Percentiles rank a stretch among this genome's conserved stretches.
Conservation (phyloP, 352 stramenopile species). For the Elongisporangium prolatum region DNA sequence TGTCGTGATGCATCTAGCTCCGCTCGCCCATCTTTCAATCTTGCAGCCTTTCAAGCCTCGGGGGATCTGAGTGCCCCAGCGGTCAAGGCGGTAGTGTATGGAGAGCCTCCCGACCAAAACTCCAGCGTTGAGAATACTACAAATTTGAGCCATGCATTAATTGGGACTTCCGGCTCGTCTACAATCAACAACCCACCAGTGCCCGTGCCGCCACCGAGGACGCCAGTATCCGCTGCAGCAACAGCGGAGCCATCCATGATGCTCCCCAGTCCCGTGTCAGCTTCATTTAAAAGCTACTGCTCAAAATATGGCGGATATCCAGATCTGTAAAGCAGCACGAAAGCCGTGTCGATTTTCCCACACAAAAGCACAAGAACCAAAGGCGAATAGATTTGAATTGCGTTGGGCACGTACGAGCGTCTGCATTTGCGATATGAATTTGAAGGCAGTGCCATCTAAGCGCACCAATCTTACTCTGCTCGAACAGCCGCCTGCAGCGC, state of each 20-base stretch:
- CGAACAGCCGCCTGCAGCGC: constrained; percentile 20
- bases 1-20: constrained; percentile 12
- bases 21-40: constrained; percentile 39
- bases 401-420: neutral
- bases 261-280: constrained; percentile 20
- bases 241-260: constrained; percentile 9
- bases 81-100: neutral
- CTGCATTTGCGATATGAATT: neutral
- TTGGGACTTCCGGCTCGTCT: neutral
- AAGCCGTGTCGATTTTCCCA: constrained; percentile 8
- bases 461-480: constrained; percentile 13
- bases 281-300: constrained; percentile 76
- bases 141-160: constrained; percentile 35
- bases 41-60: constrained; percentile 44
- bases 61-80: neutral
- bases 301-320: constrained; percentile 85
- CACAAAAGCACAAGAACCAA: constrained; percentile 3
- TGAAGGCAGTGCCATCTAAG: constrained; percentile 21
- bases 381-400: neutral
- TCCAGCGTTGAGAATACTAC: neutral
- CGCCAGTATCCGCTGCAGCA: constrained; percentile 8
- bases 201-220: neutral
- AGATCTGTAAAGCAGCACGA: constrained; percentile 24
- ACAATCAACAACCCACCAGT: neutral
- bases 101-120: neutral